These are phyloP conservation scores for Exophiala viscosa DNA, from an alignment of 2,329 filamentous ascomycete genomes.

Conservation along the genomic window DNA sequence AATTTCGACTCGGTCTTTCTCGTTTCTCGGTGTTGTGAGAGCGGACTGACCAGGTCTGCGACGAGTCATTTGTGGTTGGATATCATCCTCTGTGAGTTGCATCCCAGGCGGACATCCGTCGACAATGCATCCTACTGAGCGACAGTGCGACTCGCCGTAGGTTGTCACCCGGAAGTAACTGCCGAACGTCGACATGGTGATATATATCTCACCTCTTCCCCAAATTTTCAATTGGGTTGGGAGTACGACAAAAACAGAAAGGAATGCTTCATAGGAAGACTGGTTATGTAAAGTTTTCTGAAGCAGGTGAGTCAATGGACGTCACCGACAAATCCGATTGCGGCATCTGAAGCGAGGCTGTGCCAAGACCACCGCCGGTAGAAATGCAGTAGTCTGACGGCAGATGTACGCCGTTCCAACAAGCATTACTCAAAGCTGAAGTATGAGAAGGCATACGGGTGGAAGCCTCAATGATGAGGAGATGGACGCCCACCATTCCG, in stretches of 20 bases:
- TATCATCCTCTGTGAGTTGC: conserved; percentile 76
- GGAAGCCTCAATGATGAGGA: too few relatives aligned
- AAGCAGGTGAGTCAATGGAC: not conserved
- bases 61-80: conserved; percentile 92
- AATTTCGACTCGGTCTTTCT: conserved; percentile 87
- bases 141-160: conserved; percentile 86
- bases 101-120: conserved; percentile 88
- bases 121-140: conserved; percentile 89
- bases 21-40: conserved; percentile 87
- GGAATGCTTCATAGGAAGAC: too few relatives aligned
- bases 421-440: not conserved
- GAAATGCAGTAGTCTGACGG: not conserved
- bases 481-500: too few relatives aligned
- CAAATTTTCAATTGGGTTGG: not conserved
- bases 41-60: conserved; percentile 83
- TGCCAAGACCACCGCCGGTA: not conserved
- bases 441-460: not conserved
- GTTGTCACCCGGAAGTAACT: conserved; percentile 77
- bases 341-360: not conserved
- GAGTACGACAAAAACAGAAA: too few relatives aligned
- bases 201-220: not conserved
- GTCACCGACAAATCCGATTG: not conserved
- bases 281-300: not conserved
- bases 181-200: conserved; percentile 79
- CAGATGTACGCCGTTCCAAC: not conserved